Base-by-base conservation (phyloP, 352 stramenopile species). In the Hyaloperonospora arabidopsidis region DNA sequence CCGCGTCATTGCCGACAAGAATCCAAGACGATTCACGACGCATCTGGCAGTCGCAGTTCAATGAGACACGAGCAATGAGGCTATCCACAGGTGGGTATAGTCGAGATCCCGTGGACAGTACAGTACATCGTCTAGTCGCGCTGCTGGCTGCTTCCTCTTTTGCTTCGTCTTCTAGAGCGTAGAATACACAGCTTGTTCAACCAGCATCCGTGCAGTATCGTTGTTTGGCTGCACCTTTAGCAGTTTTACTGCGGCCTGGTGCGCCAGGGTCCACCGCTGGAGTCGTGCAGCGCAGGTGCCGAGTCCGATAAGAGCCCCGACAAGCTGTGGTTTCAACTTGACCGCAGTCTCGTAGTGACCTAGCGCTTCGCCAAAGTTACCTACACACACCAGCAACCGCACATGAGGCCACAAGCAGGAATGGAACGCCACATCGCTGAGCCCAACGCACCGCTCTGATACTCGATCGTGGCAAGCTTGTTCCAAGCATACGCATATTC, bases 251-350 rank as follows among this genome's bases (percentile, higher is more conserved):
- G 77, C 81, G 0, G 81, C 68, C 5, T 53, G 56, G 34, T 93
- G 79, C 0, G 68, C 81, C 29, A 87, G 29, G 7, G 67, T 70
- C 80, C 81, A 92, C 49, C 68, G 70, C 32, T 73, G 66, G 8
- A 90, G 70, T 38, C 78, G 77, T 19, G 74, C 83, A 3, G 81
- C 84, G 28, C 84, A 90, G 2, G 78, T 87, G 11, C 77, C 84
- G 8, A 93, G 65, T 19, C 84, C 84, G 4, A 77, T 62, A n/a
- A 91, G 60, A 15, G 80, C 84, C 14, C 89, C 75, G 14, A 90
- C 6, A 25, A 92, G 65, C 5, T 78, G 62, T n/a, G 81, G 77
- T 32, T 93, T 93, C 19, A 77, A 62, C 23, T 82, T 65, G 18
- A 89, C 29, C 0, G 83, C 81, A 10, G 63, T 71, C 45, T 88